phyloP scores from a whole-genome alignment of 805 yeast genomes.

The Lipomyces sp. region DNA sequence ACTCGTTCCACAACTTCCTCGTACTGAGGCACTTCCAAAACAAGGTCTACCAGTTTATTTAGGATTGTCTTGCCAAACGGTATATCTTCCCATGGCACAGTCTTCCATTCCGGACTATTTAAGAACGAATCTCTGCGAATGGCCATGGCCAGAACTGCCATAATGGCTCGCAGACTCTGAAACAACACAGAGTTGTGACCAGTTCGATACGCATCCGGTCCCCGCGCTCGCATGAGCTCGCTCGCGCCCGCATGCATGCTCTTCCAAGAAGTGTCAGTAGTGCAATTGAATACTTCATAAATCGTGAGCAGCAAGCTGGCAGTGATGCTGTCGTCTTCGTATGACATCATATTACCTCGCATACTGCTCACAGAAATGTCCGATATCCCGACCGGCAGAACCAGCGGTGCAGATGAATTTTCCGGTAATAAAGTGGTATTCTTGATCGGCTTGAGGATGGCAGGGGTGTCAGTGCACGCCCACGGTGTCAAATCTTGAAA shows the following conservation, averaged over 20 bases:
- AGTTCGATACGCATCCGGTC: constrained; percentile 11
- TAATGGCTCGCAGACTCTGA: constrained; percentile 1
- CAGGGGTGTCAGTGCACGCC: not conserved
- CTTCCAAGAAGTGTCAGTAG: constrained; percentile 11
- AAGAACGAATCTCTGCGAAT: not conserved
- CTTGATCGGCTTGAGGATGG: not conserved
- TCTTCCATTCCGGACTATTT: constrained; percentile 12
- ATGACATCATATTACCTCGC: constrained; percentile 25
- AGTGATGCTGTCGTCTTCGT: constrained; percentile 24
- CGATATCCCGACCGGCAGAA: not conserved
- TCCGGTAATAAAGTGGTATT: constrained; percentile 3
- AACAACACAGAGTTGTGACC: constrained; percentile 8
- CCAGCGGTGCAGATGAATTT: constrained; percentile 4
- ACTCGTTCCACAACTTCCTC: constrained; percentile 9
- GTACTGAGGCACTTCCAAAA: constrained; percentile 19
- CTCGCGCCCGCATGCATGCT: not conserved
- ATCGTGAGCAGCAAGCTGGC: constrained; percentile 26
- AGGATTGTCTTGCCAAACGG: not conserved
- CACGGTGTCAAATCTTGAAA: not conserved
- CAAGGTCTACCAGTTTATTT: constrained; percentile 4
- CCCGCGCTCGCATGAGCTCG: constrained; percentile 9
- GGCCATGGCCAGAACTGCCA: not conserved
- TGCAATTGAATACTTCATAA: constrained; percentile 20
- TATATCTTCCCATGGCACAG: constrained; percentile 12
- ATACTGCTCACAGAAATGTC: constrained; percentile 4